Percentiles rank a stretch among this genome's conserved stretches.
Evolutionary conservation across 164 flowering plant genomes (phyloP).

Genomic region (Tetracentron sinense): DNA sequence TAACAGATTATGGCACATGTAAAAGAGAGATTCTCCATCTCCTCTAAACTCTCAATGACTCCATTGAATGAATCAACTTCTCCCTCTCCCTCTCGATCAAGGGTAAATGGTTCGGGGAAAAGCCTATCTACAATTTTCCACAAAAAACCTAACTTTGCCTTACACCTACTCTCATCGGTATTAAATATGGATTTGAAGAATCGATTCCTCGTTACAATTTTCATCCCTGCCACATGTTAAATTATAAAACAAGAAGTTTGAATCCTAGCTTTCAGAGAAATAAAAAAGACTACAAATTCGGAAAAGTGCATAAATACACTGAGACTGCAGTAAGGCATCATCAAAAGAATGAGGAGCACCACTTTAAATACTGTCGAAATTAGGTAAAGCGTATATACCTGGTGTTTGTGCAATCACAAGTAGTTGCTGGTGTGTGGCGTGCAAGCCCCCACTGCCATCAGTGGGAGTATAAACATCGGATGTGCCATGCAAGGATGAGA

Average conservation of each 20-base stretch:
- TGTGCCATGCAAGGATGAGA: constrained; percentile 27
- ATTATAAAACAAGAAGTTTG: not conserved
- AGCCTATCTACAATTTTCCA: too few species aligned
- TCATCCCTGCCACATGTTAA: constrained; percentile 25
- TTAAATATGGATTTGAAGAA: constrained; percentile 20
- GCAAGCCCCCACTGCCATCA: not conserved
- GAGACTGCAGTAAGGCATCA: not conserved
- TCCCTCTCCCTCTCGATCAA: too few species aligned
- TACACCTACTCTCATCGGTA: too few species aligned
- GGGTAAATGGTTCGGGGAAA: too few species aligned
- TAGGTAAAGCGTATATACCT: constrained; percentile 15
- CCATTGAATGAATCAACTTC: too few species aligned
- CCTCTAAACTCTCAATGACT: constrained; percentile 48
- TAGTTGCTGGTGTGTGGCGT: not conserved
- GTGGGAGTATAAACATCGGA: constrained; percentile 9
- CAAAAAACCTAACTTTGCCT: too few species aligned
- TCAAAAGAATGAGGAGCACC: not conserved
- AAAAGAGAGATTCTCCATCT: constrained; percentile 62
- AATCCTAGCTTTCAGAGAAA: not conserved
- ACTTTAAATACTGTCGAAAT: not conserved
- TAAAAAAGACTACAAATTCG: not conserved
- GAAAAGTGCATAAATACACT: not conserved
- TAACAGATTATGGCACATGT: constrained; percentile 63
- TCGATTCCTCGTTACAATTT: constrained; percentile 15
- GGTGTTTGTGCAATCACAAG: constrained; percentile 4